Base-by-base conservation (phyloP, 225 moss, liverwort and hornwort species). In the Sphagnum tenellum region DNA sequence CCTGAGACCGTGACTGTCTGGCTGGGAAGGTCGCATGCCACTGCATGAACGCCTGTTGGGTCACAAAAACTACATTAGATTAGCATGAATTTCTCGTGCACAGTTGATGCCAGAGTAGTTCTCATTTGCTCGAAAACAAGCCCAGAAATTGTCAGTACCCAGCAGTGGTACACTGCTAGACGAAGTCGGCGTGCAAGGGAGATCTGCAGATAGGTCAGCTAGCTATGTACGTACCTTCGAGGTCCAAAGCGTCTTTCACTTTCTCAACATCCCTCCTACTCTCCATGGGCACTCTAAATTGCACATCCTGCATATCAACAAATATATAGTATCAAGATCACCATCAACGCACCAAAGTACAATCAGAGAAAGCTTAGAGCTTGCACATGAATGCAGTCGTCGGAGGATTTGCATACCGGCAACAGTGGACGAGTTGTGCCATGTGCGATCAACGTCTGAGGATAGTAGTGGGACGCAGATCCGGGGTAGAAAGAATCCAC, bases 1-100 rank as follows among this genome's bases (percentile, higher is more conserved):
- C 84, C 84, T 1, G 75, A 46, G 0, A 84, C 84, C 14, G 80
- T 84, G 0, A 84, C 84, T 3, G 78, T 78, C 64, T 84, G 84
- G 0, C 12, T 61, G 12, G 44, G 4, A 4, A 79, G 6, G 62
- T 84, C 78, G 46, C 80, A 80, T 11, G 71, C 55, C 48, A 84
- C 84, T 9, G 69, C 73, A 8, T 51, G 80, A 9, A 84, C 79
- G 73, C 84, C 84, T 84, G 69, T 9, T 5, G 7, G 9, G 52
- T 29, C 29, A 29, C 29, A 29, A 29, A 29, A 29, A 29, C 29
- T 29, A 29, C 29, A 29, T 29, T 29, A 29, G 29, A 29, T 29
- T 29, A 29, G 29, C 29, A 29, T 29, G 29, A 29, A 29, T 29
- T 29, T 29, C 29, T 29, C 29, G 29, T 0, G 29, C 29, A 29